Evolutionary conservation across 179 eudicot genomes (phyloP).

Genomic region (Amaranthus tricolor): DNA sequence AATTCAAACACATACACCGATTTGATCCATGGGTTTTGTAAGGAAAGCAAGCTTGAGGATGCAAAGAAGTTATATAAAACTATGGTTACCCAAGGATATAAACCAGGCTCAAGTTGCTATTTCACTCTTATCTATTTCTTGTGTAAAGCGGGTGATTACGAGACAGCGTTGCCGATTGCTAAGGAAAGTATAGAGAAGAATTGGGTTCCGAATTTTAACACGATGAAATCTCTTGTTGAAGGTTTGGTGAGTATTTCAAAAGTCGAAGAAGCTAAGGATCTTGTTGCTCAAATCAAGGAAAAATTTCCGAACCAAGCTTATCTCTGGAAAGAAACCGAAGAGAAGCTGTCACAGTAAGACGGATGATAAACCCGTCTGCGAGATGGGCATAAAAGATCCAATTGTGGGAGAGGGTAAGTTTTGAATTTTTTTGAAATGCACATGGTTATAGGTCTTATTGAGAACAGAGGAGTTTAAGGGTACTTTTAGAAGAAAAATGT

Average conservation of each 20-base stretch:
- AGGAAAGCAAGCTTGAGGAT: slow-evolving; percentile 67
- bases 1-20: slow-evolving; percentile 45
- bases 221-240: slow-evolving; percentile 72
- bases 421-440: too few species aligned
- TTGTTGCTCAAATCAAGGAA: slow-evolving; percentile 55
- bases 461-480: too few species aligned
- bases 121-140: slow-evolving; percentile 63
- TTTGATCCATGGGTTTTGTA: slow-evolving; percentile 77
- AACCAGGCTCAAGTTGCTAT: slow-evolving; percentile 56
- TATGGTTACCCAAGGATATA: slow-evolving; percentile 45
- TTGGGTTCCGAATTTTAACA: slow-evolving; percentile 67
- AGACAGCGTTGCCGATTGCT: slow-evolving; percentile 47
- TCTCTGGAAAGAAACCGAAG: slow-evolving; percentile 69
- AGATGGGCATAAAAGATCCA: too few species aligned
- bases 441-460: too few species aligned
- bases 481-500: too few species aligned
- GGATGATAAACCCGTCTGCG: too few species aligned
- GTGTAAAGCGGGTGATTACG: slow-evolving; percentile 67
- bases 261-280: slow-evolving; percentile 68
- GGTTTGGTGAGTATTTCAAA: slow-evolving; percentile 63
- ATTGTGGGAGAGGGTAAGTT: too few species aligned
- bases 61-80: slow-evolving; percentile 55
- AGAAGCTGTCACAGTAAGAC: slow-evolving; percentile 40
- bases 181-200: slow-evolving; percentile 61
- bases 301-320: slow-evolving; percentile 53